These are phyloP conservation scores for Aureobasidium sp. DNA, from an alignment of 2,329 filamentous ascomycete species.

Conservation along the genomic window DNA sequence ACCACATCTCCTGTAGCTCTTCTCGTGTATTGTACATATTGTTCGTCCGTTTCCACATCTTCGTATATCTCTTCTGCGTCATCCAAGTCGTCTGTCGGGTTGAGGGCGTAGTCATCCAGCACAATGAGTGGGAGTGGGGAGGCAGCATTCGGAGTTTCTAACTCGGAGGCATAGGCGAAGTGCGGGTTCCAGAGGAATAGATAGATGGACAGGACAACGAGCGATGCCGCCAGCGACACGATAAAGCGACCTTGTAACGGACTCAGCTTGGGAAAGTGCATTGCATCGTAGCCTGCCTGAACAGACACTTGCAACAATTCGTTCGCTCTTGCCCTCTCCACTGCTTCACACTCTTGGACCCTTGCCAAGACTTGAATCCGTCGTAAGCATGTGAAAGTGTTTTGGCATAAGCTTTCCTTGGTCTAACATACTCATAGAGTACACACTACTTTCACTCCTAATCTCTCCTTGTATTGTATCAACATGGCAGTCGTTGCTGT, in stretches of 20 bases:
- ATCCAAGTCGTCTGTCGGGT: slow-evolving; percentile 1
- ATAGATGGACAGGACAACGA: slow-evolving; percentile 55
- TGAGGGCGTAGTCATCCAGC: not conserved
- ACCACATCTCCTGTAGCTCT: slow-evolving; percentile 15
- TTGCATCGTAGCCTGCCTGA: slow-evolving; percentile 24
- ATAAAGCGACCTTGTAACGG: slow-evolving; percentile 66
- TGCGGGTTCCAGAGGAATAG: slow-evolving; percentile 52
- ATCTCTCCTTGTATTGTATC: not conserved
- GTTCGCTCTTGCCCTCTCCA: not conserved
- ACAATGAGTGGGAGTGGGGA: not conserved
- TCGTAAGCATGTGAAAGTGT: slow-evolving; percentile 12
- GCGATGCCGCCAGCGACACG: slow-evolving; percentile 56
- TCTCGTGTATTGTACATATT: not conserved
- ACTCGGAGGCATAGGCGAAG: slow-evolving; percentile 57
- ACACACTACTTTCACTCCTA: not conserved
- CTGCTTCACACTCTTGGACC: not conserved
- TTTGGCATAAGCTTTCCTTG: not conserved
- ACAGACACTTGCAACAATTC: not conserved
- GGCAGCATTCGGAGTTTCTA: slow-evolving; percentile 28
- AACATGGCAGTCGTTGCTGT: not conserved
- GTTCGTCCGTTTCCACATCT: slow-evolving; percentile 37
- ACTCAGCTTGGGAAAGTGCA: slow-evolving; percentile 49
- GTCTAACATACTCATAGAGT: not conserved
- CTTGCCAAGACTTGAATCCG: not conserved
- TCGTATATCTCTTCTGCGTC: slow-evolving; percentile 26